Conservation (phyloP, 768 basidiomycete species). For the Podaxis carcinomalis region DNA sequence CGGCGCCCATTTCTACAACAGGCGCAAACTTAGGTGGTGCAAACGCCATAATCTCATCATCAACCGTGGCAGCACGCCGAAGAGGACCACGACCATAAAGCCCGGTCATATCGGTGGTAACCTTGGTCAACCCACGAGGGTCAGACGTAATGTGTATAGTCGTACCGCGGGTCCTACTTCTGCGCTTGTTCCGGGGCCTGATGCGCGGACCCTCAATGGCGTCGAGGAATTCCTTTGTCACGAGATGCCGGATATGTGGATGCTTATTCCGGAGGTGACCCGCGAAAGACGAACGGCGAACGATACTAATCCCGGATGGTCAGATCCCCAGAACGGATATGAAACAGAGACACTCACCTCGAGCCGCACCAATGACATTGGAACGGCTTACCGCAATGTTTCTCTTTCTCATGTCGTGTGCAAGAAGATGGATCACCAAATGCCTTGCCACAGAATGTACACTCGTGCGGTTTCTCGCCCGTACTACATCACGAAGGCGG, state of each 20-base stretch:
- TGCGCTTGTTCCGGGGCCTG: conserved; percentile 13
- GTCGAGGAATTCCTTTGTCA: conserved; percentile 22
- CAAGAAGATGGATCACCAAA: conserved; percentile 73
- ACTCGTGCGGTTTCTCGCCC: conserved; percentile 46
- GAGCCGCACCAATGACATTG: conserved; percentile 49
- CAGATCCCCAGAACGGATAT: conserved; percentile 3
- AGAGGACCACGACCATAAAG: neutral
- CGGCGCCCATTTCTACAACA: neutral
- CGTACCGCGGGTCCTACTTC: conserved; percentile 9
- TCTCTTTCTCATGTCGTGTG: conserved; percentile 60
- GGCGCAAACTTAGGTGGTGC: neutral
- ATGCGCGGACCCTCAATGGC: conserved; percentile 24
- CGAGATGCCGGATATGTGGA: conserved; percentile 18
- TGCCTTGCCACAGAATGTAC: conserved; percentile 41
- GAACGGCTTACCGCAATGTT: conserved; percentile 42
- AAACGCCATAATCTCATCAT: neutral
- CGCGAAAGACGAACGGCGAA: conserved; percentile 56
- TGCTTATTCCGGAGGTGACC: conserved; percentile 51
- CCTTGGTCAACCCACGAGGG: neutral
- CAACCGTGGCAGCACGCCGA: neutral
- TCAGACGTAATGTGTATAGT: neutral
- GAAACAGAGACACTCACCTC: conserved; percentile 29
- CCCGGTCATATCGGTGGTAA: neutral
- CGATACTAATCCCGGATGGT: conserved; percentile 42
- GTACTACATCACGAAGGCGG: conserved; percentile 31